These are phyloP conservation scores for Podosphaera leucotricha DNA, from an alignment of 2,329 filamentous ascomycete genomes.

Conservation along the genomic window DNA sequence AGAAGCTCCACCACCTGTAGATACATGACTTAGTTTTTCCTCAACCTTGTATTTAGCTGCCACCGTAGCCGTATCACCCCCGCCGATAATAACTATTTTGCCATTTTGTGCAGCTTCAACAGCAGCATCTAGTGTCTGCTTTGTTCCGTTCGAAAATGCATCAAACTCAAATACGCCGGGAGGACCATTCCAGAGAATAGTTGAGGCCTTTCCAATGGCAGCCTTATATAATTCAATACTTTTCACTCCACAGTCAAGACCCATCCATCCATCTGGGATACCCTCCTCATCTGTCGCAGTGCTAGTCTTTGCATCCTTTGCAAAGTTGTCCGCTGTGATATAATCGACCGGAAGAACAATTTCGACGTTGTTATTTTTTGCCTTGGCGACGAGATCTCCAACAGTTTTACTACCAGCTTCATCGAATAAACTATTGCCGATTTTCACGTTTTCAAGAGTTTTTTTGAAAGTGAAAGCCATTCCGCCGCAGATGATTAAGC, in stretches of 20 bases:
- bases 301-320: slow-evolving; percentile 56
- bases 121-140: slow-evolving; percentile 72
- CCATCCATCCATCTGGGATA: slow-evolving; percentile 95
- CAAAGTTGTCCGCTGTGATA: slow-evolving; percentile 89
- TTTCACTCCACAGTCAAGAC: slow-evolving; percentile 82
- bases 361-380: slow-evolving; percentile 88
- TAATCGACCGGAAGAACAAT: slow-evolving; percentile 88
- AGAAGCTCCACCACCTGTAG: slow-evolving; percentile 84
- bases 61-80: slow-evolving; percentile 93
- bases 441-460: slow-evolving; percentile 73
- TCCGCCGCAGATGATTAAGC: slow-evolving; percentile 82
- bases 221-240: slow-evolving; percentile 71
- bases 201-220: slow-evolving; percentile 71
- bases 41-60: slow-evolving; percentile 93
- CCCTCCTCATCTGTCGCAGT: slow-evolving; percentile 67
- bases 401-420: slow-evolving; percentile 87
- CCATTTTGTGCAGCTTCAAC: slow-evolving; percentile 59
- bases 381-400: slow-evolving; percentile 70
- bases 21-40: slow-evolving; percentile 94
- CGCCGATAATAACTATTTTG: slow-evolving; percentile 95
- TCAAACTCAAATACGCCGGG: slow-evolving; percentile 96
- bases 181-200: slow-evolving; percentile 97
- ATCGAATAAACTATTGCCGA: slow-evolving; percentile 80
- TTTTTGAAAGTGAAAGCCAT: slow-evolving; percentile 99
- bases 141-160: slow-evolving; percentile 78